Evolutionary conservation across 1,284 basidiomycete species (phyloP).

Genomic region (Trichosporon sp.): DNA sequence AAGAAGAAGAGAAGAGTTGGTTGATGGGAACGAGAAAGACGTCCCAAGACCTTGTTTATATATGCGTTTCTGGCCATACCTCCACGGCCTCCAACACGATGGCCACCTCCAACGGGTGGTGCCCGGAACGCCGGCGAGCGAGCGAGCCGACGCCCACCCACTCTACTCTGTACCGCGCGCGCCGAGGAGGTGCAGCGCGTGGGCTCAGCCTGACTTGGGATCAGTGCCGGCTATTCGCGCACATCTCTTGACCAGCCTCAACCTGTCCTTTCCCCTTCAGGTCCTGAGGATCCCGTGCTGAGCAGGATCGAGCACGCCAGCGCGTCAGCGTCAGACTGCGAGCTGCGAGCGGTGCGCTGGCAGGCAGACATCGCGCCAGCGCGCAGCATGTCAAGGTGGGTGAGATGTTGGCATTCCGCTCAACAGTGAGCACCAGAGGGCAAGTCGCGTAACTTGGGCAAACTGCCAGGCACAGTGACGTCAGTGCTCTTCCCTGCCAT

Average conservation of each 20-base stretch:
- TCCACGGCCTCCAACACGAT: background rate
- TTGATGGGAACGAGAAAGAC: no score
- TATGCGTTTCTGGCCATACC: slow-evolving; percentile 2
- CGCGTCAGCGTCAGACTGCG: background rate
- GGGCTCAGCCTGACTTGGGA: background rate
- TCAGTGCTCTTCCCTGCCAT: background rate
- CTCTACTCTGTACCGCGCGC: background rate
- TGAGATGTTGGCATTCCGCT: background rate
- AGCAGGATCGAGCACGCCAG: slow-evolving; percentile 6
- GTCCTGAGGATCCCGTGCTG: background rate
- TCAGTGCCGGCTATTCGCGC: background rate
- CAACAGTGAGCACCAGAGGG: background rate
- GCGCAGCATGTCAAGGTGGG: background rate
- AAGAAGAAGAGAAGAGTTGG: background rate
- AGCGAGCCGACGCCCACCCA: background rate
- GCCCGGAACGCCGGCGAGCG: no score
- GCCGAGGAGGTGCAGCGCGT: background rate
- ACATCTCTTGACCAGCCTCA: slow-evolving; percentile 13
- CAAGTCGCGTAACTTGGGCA: background rate
- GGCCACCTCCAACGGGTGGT: background rate
- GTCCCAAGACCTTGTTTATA: background rate
- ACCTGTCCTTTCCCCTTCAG: background rate
- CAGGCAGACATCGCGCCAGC: no score
- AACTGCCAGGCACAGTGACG: slow-evolving; percentile 16
- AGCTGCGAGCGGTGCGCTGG: background rate